Evolutionary conservation across 2,329 filamentous ascomycete species (phyloP), one percentile per base, ranked within the genome.

Genomic region (Colletotrichum lupini): DNA sequence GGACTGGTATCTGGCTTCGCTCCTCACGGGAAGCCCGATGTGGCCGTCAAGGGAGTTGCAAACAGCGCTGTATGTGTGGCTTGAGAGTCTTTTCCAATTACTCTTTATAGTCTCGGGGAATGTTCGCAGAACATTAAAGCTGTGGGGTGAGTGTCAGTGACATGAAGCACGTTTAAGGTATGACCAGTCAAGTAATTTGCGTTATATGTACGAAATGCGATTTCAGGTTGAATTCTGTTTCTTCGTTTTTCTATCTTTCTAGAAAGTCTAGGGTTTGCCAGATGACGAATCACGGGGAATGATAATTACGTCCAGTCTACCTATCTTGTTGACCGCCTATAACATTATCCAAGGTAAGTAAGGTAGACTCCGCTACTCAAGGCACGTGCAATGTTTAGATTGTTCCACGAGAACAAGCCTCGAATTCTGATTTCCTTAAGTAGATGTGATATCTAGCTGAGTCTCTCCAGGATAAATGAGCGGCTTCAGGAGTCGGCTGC

Each of bases 1-100:
- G 85, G 87, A 0, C 68, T 85, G 32, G 83, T 87, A 3, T 78
- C 76, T 35, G 80, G 81, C 16, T 83, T 84, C 52, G 67, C 42
- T 2, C 4, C n/a, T 5, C 12, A 24, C 42, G 22, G 12, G 1
- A 22, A 28, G 30, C 42, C 26, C 6, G 19, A 49, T 16, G 16
- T 19, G 12, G 5, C 8, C 2, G 5, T 16, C 9, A 30, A 14
- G 16, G 4, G 2, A 24, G 42, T 11, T 49, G 0, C 19, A 8
- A 49, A 49, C 19, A n/a, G n/a, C 19, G 19, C 42, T 49, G 9
- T 49, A 7, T 22, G 19, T 22, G 19, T 49, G 3, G 19, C 3
- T 22, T 49, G 19, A 49, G 4, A 11, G 19, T 4, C 42, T 49
- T n/a, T 19, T 7, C 6, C 16, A 9, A 19, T 46, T 46, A 4